Evolutionary conservation across 257 asterid species (phyloP).

Genomic region (Ligustrum vulgare): DNA sequence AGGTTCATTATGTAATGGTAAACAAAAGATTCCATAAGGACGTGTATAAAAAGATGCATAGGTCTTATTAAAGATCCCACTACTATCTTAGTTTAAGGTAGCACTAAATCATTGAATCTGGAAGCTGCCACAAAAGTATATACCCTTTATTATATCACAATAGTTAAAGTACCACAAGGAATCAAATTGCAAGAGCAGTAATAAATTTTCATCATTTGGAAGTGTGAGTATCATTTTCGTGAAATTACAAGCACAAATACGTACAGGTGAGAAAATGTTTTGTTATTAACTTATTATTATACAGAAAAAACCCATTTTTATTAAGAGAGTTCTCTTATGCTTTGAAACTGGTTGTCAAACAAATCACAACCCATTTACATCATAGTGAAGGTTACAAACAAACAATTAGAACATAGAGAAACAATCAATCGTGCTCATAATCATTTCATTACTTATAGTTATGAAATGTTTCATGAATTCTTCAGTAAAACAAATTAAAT

Average conservation of each 20-base stretch:
- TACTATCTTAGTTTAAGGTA: not conserved
- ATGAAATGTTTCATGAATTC: no score
- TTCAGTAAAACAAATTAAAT: no score
- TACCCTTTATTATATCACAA: no score
- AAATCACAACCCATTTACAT: conserved; percentile 6
- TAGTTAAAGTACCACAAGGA: no score
- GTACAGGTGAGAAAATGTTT: not conserved
- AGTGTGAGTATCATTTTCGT: no score
- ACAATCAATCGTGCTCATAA: conserved; percentile 3
- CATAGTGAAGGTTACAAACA: not conserved
- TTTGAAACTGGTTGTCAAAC: conserved; percentile 1
- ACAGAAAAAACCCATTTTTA: conserved; percentile 15
- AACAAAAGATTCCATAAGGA: not conserved
- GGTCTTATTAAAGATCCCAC: not conserved
- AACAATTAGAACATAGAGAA: not conserved
- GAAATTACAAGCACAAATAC: conserved; percentile 7
- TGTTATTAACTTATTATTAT: not conserved
- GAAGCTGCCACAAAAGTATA: no score
- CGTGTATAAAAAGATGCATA: not conserved
- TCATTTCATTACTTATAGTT: not conserved
- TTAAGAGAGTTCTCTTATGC: not conserved
- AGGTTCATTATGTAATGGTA: not conserved
- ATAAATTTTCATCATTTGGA: no score
- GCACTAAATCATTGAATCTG: no score
- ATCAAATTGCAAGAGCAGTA: no score